Base-by-base conservation (phyloP, 208 protist species). In the Crithidia expoeki region DNA sequence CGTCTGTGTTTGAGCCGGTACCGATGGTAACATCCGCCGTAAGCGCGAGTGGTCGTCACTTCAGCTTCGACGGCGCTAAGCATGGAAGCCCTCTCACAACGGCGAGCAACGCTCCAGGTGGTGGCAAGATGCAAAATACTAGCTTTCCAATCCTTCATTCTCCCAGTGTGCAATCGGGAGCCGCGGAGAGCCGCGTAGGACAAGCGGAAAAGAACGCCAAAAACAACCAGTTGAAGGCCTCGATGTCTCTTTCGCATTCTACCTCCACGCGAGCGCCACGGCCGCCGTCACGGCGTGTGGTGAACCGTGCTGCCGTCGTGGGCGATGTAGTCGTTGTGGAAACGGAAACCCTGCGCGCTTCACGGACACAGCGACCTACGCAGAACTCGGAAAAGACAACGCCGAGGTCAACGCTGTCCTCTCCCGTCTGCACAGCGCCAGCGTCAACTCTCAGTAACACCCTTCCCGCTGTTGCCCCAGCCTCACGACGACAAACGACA, bases 21-120 rank as follows among this genome's bases (percentile, higher is more conserved):
- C 53, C 38, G 12, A 70, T 42, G 65, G 21, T 19, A 12, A 62
- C 38, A 2, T 62, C 65, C 16, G 28, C 65, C 3, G 53, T 36
- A 30, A 10, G 12, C 14, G 42, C 28, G 9, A 53, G 30, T 21
- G 40, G 53, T 12, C 40, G 46, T 3, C 30, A n/a, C 53, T 42
- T 53, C 23, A 36, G 38, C 53, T 61, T 70, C 30, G 53, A 62
- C 14, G 42, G 42, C 10, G 23, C 38, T 28, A 27, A 47, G 19
- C 6, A 0, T 16, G 11, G 7, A 16, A 70, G 42, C 14, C 51
- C 16, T 14, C 6, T 17, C 2, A n/a, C 19, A 16, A 40, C n/a
- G 12, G 38, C 30, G 28, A 36, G 3, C 33, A 19, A 23, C 25
- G 36, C n/a, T n/a, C n/a, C n/a, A n/a, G n/a, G n/a, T n/a, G n/a